Evolutionary conservation across 129 eudicot genomes (phyloP), one percentile per base, ranked within the genome.

Genomic region (Tagetes patula): DNA sequence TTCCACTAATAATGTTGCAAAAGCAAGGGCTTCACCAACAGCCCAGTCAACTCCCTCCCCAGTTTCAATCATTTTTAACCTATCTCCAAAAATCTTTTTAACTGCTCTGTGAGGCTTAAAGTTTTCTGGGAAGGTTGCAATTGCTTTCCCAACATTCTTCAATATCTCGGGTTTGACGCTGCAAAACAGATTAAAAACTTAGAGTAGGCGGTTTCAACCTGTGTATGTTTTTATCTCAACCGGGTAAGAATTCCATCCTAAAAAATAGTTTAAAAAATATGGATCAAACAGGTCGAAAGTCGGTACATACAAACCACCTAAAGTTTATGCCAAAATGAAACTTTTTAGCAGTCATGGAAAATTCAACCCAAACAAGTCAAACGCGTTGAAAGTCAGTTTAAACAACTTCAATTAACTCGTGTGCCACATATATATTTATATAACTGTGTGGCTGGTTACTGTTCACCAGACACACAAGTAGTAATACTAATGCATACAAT

Each of bases 31-130:
- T 82, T 92, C 98, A 40, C 86, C 98, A 33, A 92, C 89, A 9
- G 98, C 98, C 98, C 98, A 92, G 76, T 92, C 98, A 72, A 92
- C 84, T 43, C 96, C 98, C 68, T 89, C 98, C 33, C 78, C 78
- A 0, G 78, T 74, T 61, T 74, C 78, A 5, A 74, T 74, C 78
- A 74, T 74, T 45, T 92, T 90, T 20, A 88, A 76, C 62, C 98
- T 93, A 12, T 92, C 95, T 5, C 83, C 85, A 89, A 83, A 92
- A 14, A 87, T 85, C 83, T 83, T 92, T 80, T 89, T 89, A 46
- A 92, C 92, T 54, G 92, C 96, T 84, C 89, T 89, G 79, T 92
- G 98, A 49, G 98, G 88, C 84, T 89, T 92, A 66, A 92, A 92
- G 31, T 49, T 82, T 53, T 89, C 95, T 0, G 98, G 98, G 74